Conservation (phyloP, 495 filamentous ascomycete genomes). For the Choiromyces venosus region DNA sequence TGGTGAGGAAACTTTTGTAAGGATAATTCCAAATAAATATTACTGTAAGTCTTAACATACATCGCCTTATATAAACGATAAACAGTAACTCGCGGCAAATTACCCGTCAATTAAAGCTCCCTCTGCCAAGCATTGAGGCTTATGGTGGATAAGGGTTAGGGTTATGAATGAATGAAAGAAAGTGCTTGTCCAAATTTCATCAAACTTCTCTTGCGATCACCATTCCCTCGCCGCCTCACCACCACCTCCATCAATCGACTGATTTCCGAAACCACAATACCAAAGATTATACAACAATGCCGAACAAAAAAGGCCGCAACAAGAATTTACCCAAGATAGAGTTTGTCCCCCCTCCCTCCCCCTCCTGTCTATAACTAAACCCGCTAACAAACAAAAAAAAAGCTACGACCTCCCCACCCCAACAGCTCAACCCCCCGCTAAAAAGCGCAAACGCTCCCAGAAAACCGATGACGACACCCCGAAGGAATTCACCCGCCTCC, state of each 20-base stretch:
- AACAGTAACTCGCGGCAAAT: too few species aligned
- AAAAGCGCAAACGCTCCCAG: conserved; percentile 50
- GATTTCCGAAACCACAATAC: not conserved
- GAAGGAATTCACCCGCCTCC: conserved; percentile 73
- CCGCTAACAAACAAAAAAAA: conserved; percentile 30
- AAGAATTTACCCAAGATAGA: conserved; percentile 42
- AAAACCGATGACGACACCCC: conserved; percentile 69
- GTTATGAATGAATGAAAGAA: not conserved
- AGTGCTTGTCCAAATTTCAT: not conserved
- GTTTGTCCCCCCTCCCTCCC: conserved; percentile 36
- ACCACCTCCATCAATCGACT: not conserved
- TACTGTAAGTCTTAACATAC: too few species aligned
- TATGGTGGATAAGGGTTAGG: not conserved
- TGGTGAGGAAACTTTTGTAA: not conserved
- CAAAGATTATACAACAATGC: conserved; percentile 30
- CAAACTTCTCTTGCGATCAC: not conserved
- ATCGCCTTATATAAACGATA: too few species aligned
- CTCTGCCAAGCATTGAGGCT: not conserved
- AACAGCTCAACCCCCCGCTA: conserved; percentile 33
- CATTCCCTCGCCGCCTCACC: not conserved
- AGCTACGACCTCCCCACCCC: conserved; percentile 33
- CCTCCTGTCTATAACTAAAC: conserved; percentile 4
- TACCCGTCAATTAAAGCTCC: not conserved
- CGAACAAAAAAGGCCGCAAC: conserved; percentile 37
- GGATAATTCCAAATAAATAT: not conserved